phyloP scores from a whole-genome alignment of 371 early-diverging fungal species.

The Smittium culicis region DNA sequence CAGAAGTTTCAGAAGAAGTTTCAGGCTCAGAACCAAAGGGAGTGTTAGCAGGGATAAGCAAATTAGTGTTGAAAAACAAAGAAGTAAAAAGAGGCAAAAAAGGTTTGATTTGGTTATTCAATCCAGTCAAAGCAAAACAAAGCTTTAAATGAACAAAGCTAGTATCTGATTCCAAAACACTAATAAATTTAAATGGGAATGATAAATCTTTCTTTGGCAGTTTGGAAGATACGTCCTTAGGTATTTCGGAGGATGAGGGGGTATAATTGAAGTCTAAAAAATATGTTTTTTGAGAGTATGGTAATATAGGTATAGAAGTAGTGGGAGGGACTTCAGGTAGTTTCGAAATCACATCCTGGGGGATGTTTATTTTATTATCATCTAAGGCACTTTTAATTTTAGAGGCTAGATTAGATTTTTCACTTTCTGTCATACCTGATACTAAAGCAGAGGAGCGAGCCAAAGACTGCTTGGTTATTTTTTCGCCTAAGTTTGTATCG shows the following conservation, averaged over 20 bases:
- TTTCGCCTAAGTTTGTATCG: constrained; percentile 34
- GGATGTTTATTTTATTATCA: constrained; percentile 23
- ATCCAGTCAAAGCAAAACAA: background rate
- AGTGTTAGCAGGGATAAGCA: constrained; percentile 3
- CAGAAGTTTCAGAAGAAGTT: background rate
- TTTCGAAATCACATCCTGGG: constrained; percentile 14
- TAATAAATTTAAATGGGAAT: background rate
- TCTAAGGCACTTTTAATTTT: constrained; percentile 31
- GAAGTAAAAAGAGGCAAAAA: background rate
- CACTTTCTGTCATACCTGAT: constrained; percentile 14
- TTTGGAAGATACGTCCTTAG: background rate
- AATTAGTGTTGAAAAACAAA: constrained; percentile 3
- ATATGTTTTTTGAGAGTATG: background rate
- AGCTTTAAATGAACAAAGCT: constrained; percentile 1
- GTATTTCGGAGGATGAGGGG: background rate
- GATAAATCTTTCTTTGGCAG: background rate
- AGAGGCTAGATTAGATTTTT: constrained; percentile 10
- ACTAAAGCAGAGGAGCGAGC: constrained; percentile 14
- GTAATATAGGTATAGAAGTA: background rate
- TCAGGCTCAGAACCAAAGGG: constrained; percentile 1
- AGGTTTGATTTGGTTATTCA: background rate
- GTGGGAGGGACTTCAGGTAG: constrained; percentile 15
- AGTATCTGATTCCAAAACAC: background rate
- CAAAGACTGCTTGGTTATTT: constrained; percentile 29
- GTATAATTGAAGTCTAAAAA: background rate